Evolutionary conservation across 2,329 filamentous ascomycete species (phyloP), one percentile per base, ranked within the genome.

Genomic region (Nothophoma quercina): DNA sequence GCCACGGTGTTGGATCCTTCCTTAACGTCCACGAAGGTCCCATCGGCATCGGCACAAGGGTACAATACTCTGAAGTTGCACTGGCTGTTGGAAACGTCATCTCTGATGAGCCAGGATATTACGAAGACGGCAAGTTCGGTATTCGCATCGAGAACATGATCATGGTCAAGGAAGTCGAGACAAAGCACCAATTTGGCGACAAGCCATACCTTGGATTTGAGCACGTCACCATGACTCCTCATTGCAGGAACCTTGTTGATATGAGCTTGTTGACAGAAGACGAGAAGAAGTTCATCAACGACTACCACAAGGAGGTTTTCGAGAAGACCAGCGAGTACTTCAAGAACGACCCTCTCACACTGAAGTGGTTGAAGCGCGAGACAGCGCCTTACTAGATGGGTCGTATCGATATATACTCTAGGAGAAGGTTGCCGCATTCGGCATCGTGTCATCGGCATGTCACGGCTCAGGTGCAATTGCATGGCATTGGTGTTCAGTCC

Each of bases 21-120:
- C 79, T 99, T 62, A 99, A 99, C 63, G 95, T 99, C 0, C 95
- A 99, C 71, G 95, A 99, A 77, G 95, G 95, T 0, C 95, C 95
- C 1, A 96, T 99, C 56, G 95, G 95, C 16, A 96, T 99, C 55
- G 95, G 95, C 22, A 97, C 93, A 8, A 85, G 95, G 35, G 86
- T 96, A 30, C 90, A 96, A 65, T 97, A 93, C 71, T 88, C 91
- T 0, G 95, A 99, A 71, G 93, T 98, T 5, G 84, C 95, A 0
- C 82, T 99, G 23, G 85, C 91, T 0, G 83, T 91, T n/a, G 95
- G 95, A 35, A 97, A 99, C 66, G 93, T 99, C 32, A 86, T 98
- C 45, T 98, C 93, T 1, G 92, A 97, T 67, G 92, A 99, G 75
- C 95, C 95, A 1, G 95, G 95, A 23, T 99, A 93, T 78, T 99